These are phyloP conservation scores for Fusarium piperis DNA, from an alignment of 2,329 filamentous ascomycete species.

Conservation along the genomic window DNA sequence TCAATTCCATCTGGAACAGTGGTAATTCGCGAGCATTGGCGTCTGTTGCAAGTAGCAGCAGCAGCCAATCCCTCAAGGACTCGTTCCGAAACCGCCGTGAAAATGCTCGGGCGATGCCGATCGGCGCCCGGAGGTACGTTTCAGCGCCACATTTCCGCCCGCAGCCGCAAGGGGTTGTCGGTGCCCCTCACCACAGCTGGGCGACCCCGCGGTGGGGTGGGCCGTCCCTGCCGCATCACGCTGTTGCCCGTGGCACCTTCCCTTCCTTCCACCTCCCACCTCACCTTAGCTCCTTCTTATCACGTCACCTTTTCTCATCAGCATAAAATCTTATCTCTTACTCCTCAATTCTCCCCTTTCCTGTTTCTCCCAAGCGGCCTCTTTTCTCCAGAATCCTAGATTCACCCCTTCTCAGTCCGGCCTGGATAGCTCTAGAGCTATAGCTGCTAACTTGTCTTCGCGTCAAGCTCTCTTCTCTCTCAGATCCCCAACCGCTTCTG, in stretches of 20 bases:
- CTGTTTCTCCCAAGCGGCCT: not conserved
- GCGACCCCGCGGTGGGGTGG: slow-evolving; percentile 27
- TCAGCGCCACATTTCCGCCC: slow-evolving; percentile 6
- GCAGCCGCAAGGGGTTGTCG: not conserved
- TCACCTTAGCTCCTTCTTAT: slow-evolving; percentile 1
- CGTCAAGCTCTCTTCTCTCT: slow-evolving; percentile 38
- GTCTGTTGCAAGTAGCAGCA: slow-evolving; percentile 20
- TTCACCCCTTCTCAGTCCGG: slow-evolving; percentile 13
- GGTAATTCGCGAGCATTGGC: slow-evolving; percentile 15
- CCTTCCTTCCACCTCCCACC: not conserved
- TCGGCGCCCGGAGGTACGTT: slow-evolving; percentile 43
- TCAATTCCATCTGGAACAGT: not conserved
- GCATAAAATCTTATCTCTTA: not conserved
- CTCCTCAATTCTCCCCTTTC: slow-evolving; percentile 1
- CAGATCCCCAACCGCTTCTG: slow-evolving; percentile 45
- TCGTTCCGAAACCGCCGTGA: slow-evolving; percentile 25
- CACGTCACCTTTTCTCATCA: not conserved
- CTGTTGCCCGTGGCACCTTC: slow-evolving; percentile 22
- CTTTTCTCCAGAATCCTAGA: not conserved
- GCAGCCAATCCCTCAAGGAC: slow-evolving; percentile 9
- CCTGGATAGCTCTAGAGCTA: slow-evolving; percentile 33
- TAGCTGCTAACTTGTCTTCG: slow-evolving; percentile 28
- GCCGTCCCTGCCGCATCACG: slow-evolving; percentile 25
- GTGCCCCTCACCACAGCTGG: slow-evolving; percentile 22
- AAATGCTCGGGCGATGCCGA: slow-evolving; percentile 27